These are phyloP conservation scores for Endoconidiophora laricicola DNA, from an alignment of 2,329 filamentous ascomycete genomes.

Conservation along the genomic window DNA sequence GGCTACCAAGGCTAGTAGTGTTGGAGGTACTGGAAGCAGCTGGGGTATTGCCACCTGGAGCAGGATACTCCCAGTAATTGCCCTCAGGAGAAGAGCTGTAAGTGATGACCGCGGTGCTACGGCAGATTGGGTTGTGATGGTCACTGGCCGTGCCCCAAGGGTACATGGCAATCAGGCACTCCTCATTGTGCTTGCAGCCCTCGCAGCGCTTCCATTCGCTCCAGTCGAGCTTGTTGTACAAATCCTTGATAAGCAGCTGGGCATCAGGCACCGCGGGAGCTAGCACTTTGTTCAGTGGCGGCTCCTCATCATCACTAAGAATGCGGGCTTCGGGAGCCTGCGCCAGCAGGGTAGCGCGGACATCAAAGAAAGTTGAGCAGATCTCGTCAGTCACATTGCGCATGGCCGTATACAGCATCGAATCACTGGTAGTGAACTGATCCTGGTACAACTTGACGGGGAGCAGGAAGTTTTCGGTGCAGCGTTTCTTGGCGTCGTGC, in stretches of 20 bases:
- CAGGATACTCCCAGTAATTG: conserved; percentile 11
- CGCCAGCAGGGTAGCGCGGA: conserved; percentile 5
- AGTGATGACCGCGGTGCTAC: neutral
- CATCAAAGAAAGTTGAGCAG: conserved; percentile 21
- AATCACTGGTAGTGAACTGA: conserved; percentile 25
- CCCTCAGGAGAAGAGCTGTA: neutral
- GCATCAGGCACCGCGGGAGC: conserved; percentile 8
- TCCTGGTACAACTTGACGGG: conserved; percentile 18
- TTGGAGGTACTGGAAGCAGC: too few species aligned
- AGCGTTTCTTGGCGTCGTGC: conserved; percentile 27
- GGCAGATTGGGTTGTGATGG: conserved; percentile 21
- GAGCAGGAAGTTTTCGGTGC: conserved; percentile 23
- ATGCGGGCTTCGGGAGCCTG: neutral
- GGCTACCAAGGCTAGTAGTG: neutral
- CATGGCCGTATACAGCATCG: conserved; percentile 29
- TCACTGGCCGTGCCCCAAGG: conserved; percentile 38
- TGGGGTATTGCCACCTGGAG: too few species aligned
- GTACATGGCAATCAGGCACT: conserved; percentile 49
- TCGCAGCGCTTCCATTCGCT: conserved; percentile 40
- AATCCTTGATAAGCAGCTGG: conserved; percentile 12
- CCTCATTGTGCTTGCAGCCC: conserved; percentile 34
- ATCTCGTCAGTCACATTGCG: conserved; percentile 23
- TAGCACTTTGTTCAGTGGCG: conserved; percentile 4
- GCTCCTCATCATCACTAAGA: neutral
- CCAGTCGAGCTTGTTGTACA: conserved; percentile 40